Percentiles rank a stretch among this genome's conserved stretches.
phyloP scores from a whole-genome alignment of 2,329 filamentous ascomycete genomes.

The Cercospora brassicicola region DNA sequence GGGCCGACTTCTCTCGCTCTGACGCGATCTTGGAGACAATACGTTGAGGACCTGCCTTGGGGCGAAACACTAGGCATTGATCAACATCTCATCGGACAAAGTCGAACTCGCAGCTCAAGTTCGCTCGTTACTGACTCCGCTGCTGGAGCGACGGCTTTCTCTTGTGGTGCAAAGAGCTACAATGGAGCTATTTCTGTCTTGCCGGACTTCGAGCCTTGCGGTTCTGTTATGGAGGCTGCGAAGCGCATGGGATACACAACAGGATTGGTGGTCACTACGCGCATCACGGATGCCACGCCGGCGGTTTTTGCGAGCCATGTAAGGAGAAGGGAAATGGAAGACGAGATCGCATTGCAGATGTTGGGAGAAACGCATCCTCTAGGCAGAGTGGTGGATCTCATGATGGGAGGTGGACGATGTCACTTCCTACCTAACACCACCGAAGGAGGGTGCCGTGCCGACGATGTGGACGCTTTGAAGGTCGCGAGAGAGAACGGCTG shows the following conservation, averaged over 20 bases:
- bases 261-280: slow-evolving; percentile 89
- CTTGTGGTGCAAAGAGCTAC: slow-evolving; percentile 89
- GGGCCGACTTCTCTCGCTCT: slow-evolving; percentile 86
- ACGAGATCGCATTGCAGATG: slow-evolving; percentile 89
- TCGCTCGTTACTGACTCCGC: slow-evolving; percentile 92
- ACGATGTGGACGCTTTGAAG: slow-evolving; percentile 72
- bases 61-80: slow-evolving; percentile 79
- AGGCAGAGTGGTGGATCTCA: slow-evolving; percentile 83
- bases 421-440: slow-evolving; percentile 86
- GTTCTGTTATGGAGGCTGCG: slow-evolving; percentile 88
- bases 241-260: slow-evolving; percentile 90
- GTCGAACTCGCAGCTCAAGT: slow-evolving; percentile 78
- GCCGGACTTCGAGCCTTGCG: slow-evolving; percentile 82
- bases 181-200: slow-evolving; percentile 92
- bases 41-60: slow-evolving; percentile 68
- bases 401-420: slow-evolving; percentile 89
- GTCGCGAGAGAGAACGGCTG: slow-evolving; percentile 78
- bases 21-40: slow-evolving; percentile 83
- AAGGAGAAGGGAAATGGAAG: slow-evolving; percentile 74
- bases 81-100: slow-evolving; percentile 84
- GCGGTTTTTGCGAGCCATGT: slow-evolving; percentile 93
- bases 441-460: slow-evolving; percentile 75
- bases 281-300: slow-evolving; percentile 92
- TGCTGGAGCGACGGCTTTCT: slow-evolving; percentile 95
- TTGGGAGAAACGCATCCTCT: slow-evolving; percentile 77